Evolutionary conservation across 257 asterid species (phyloP).

Genomic region (Ehretia macrophylla): DNA sequence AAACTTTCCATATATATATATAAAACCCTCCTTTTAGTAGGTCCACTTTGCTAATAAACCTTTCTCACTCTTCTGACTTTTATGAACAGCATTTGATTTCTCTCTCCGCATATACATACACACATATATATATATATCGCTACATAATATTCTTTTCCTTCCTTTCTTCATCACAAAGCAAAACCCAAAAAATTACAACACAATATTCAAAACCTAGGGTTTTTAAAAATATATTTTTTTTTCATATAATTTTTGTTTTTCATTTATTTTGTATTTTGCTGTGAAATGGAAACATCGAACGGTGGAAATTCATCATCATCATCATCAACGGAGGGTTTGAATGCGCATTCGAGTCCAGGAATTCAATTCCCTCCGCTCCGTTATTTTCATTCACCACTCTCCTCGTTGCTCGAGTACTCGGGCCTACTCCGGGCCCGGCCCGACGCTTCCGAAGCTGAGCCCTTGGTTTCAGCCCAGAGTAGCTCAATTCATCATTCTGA

Average conservation of each 20-base stretch:
- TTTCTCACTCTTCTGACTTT: constrained; percentile 6
- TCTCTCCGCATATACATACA: background rate
- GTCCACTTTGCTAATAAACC: background rate
- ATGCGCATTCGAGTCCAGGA: constrained; percentile 21
- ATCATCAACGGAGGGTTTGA: background rate
- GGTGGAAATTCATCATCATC: background rate
- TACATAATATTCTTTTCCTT: background rate
- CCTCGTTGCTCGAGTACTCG: constrained; percentile 63
- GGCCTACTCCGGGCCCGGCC: constrained; percentile 59
- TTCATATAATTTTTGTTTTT: background rate
- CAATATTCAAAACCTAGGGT: background rate
- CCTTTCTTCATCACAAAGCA: constrained; percentile 33
- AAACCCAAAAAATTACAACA: constrained; percentile 1
- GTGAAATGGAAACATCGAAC: constrained; percentile 47
- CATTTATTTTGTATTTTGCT: background rate
- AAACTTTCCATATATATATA: too few relatives aligned
- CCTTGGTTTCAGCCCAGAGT: constrained; percentile 24
- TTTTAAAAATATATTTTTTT: background rate
- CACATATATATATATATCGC: background rate
- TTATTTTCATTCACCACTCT: constrained; percentile 48
- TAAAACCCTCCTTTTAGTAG: background rate
- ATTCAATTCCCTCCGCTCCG: constrained; percentile 48
- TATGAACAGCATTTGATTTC: background rate
- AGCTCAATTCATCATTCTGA: background rate
- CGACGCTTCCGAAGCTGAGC: constrained; percentile 45